Evolutionary conservation across 1,284 basidiomycete genomes (phyloP).

Genomic region (Xanthoconium separans): DNA sequence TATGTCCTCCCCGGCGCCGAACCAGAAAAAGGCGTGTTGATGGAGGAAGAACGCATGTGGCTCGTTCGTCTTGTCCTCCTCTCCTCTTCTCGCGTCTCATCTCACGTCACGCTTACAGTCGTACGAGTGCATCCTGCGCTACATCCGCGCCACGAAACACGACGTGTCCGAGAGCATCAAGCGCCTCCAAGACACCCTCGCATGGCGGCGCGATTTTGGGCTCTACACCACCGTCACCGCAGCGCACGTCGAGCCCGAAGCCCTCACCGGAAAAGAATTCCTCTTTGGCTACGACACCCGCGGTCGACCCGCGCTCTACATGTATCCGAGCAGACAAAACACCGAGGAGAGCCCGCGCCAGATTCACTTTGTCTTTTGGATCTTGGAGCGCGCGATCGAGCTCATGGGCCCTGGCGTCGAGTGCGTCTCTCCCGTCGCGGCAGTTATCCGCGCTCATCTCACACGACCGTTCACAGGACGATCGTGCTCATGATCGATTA

Average conservation of each 20-base stretch:
- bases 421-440: slow-evolving; percentile 42
- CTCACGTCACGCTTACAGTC: slow-evolving; percentile 36
- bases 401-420: slow-evolving; percentile 76
- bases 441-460: too few species aligned
- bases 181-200: slow-evolving; percentile 65
- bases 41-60: slow-evolving; percentile 74
- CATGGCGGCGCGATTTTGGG: slow-evolving; percentile 75
- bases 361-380: slow-evolving; percentile 75
- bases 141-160: slow-evolving; percentile 74
- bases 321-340: slow-evolving; percentile 83
- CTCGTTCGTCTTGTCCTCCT: slow-evolving; percentile 42
- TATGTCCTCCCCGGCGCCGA: slow-evolving; percentile 52
- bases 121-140: slow-evolving; percentile 68
- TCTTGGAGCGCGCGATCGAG: slow-evolving; percentile 69
- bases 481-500: slow-evolving; percentile 81
- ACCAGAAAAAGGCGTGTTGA: slow-evolving; percentile 46
- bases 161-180: slow-evolving; percentile 52
- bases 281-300: slow-evolving; percentile 73
- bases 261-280: slow-evolving; percentile 71
- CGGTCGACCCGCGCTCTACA: slow-evolving; percentile 72
- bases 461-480: slow-evolving; percentile 34
- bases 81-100: background rate
- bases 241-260: slow-evolving; percentile 68
- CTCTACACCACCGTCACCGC: slow-evolving; percentile 58
- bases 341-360: slow-evolving; percentile 74